These are phyloP conservation scores for Fusarium marasasianum DNA, from an alignment of 2,329 filamentous ascomycete genomes.

Conservation along the genomic window DNA sequence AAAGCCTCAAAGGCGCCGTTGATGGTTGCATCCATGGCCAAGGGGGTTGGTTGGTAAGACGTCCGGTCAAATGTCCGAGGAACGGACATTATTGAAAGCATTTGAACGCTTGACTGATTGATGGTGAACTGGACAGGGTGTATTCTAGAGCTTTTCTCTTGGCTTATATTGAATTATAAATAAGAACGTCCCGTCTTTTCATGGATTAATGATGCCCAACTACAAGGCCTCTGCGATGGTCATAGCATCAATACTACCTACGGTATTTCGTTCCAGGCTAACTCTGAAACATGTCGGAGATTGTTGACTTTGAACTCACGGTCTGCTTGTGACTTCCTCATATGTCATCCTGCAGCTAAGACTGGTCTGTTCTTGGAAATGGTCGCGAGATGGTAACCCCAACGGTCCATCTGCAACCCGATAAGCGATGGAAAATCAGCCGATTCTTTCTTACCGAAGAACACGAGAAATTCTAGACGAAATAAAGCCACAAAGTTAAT, in stretches of 20 bases:
- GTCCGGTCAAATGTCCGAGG: neutral
- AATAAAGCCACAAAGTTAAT: neutral
- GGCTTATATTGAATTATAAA: neutral
- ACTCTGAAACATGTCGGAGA: neutral
- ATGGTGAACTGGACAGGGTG: neutral
- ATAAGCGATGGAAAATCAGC: neutral
- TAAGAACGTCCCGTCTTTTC: neutral
- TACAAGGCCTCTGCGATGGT: neutral
- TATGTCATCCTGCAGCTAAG: neutral
- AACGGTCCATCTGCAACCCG: neutral
- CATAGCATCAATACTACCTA: neutral
- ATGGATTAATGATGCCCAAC: neutral
- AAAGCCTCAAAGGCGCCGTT: neutral
- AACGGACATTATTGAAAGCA: neutral
- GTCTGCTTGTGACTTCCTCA: neutral
- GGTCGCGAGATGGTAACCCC: neutral
- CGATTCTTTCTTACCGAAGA: neutral
- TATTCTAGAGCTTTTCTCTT: no score
- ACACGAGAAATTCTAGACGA: neutral
- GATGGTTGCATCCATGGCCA: neutral
- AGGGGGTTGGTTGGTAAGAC: neutral
- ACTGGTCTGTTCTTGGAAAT: neutral
- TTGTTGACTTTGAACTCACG: neutral
- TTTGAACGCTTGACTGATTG: accelerated
- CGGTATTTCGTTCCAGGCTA: neutral